Base-by-base conservation (phyloP, 352 stramenopile species). In the Plasmopara halstedii region DNA sequence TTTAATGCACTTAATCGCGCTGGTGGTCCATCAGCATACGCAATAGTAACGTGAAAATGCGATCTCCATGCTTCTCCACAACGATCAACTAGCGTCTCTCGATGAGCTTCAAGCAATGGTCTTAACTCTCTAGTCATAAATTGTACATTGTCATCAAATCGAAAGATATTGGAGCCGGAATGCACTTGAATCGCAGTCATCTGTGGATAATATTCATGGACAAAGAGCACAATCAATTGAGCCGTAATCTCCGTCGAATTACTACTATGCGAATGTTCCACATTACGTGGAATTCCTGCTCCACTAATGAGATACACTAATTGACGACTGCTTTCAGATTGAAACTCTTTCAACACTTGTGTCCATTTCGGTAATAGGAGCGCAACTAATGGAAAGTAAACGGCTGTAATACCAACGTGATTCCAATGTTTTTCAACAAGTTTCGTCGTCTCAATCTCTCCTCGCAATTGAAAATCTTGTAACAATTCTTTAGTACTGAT, bases 91-190 rank as follows among this genome's bases (percentile, higher is more conserved):
- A 98, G 80, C 19, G 85, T 81, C 67, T 98, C 88, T 31, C 95
- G 84, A 59, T 98, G 96, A 6, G 79, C 73, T 47, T 98, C 91
- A 33, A 99, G 77, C 20, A 85, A 73, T 9, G 95, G 95, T 31
- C 97, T 74, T 21, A 99, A 61, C 59, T 98, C 88, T 7, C 88
- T 74, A 31, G 96, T 97, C 49, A 97, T 97, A 60, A 99, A 99
- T 26, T 85, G 73, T 47, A 98, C 96, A 53, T 99, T 99, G 67
- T 98, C 94, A 44, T 95, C 83, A 38, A 93, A 95, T 27, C 80
- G 59, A 50, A 96, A 98, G 62, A 99, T 95, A 56, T 98, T 98
- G 21, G 90, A 97, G 21, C 90, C 79, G 4, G 93, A 98, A 67
- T 98, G 91, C 21, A 99, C 85, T 57, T 91, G 81, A 22, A 97